Base-by-base conservation (phyloP, 164 flowering plant species). In the Vitis amurensis region DNA sequence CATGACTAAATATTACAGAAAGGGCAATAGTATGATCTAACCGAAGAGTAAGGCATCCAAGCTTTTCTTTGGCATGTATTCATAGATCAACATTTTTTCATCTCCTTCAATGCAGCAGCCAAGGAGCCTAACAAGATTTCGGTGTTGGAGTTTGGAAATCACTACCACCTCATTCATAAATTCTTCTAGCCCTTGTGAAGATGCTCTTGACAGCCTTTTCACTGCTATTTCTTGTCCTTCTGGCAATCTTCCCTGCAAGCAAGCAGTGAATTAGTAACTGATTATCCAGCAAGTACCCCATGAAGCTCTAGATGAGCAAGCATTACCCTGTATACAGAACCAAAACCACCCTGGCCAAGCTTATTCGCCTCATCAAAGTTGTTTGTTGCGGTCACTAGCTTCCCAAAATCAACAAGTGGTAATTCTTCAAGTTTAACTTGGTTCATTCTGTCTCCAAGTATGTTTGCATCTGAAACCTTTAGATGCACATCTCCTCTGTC, bases 111-210 rank as follows among this genome's bases (percentile, higher is more conserved):
- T 55, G 27, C 81, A 83, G 63, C 79, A 81, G 23, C 86, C 86
- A 13, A 83, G 50, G 4, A 83, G 74, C 27, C 60, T 80, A 23
- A 83, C 82, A 30, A 81, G 82, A 69, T 84, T 84, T 3, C 83
- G 68, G 29, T 84, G 87, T 59, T 82, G 85, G 10, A 84, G 73
- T 68, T 79, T 78, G 9, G 80, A 72, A 55, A 82, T 82, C 63
- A 79, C 62, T 16, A 67, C 61, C 7, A 80, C 84, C 57, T 84
- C 87, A 67, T 80, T 82, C 82, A 74, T 84, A 52, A 84, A 82
- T 69, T 84, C 85, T 57, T 69, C 79, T 2, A 70, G 31, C 31
- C 87, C 87, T 71, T 80, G 85, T 8, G 81, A 74, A 15, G 83
- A 78, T 2, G 74, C 68, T 19, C 65, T 68, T 7, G 82, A 82